phyloP scores from a whole-genome alignment of 768 basidiomycete species.

The Pleurotus tuoliensis region DNA sequence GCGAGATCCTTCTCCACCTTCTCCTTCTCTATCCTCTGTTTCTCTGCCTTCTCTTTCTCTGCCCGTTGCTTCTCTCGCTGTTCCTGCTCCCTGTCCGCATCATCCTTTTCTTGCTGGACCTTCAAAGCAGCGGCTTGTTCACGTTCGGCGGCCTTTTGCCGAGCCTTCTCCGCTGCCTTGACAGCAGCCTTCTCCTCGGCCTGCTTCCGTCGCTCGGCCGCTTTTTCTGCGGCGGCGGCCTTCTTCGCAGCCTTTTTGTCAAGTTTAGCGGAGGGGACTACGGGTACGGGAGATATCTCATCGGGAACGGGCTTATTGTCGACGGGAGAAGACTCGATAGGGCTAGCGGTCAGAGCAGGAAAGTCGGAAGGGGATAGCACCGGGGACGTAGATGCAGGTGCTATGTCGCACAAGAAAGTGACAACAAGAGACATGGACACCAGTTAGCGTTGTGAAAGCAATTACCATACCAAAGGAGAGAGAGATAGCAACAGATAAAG shows the following conservation, averaged over 20 bases:
- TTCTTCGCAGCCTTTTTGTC: conserved; percentile 66
- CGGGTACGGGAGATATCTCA: conserved; percentile 21
- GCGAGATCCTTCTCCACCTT: conserved; percentile 33
- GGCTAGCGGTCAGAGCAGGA: conserved; percentile 56
- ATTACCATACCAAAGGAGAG: conserved; percentile 39
- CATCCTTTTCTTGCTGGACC: conserved; percentile 34
- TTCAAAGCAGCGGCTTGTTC: conserved; percentile 38
- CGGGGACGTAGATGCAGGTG: conserved; percentile 32
- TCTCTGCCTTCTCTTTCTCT: conserved; percentile 25
- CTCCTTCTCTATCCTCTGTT: conserved; percentile 31
- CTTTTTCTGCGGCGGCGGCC: conserved; percentile 57
- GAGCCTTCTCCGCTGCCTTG: conserved; percentile 52
- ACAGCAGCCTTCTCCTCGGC: conserved; percentile 57
- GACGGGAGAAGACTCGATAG: conserved; percentile 15
- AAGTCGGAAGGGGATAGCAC: conserved; percentile 69
- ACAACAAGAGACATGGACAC: conserved; percentile 32
- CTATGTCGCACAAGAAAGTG: conserved; percentile 29
- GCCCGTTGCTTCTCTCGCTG: conserved; percentile 31
- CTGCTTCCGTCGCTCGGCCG: conserved; percentile 52
- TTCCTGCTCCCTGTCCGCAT: conserved; percentile 34
- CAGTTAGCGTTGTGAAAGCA: conserved; percentile 50
- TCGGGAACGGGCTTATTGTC: conserved; percentile 29
- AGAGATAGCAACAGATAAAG: conserved; percentile 20
- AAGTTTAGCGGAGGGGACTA: conserved; percentile 50
- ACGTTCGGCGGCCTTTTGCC: conserved; percentile 54